phyloP scores from a whole-genome alignment of 1,139 yeast genomes.

The Saccharomyces pastorianus region DNA sequence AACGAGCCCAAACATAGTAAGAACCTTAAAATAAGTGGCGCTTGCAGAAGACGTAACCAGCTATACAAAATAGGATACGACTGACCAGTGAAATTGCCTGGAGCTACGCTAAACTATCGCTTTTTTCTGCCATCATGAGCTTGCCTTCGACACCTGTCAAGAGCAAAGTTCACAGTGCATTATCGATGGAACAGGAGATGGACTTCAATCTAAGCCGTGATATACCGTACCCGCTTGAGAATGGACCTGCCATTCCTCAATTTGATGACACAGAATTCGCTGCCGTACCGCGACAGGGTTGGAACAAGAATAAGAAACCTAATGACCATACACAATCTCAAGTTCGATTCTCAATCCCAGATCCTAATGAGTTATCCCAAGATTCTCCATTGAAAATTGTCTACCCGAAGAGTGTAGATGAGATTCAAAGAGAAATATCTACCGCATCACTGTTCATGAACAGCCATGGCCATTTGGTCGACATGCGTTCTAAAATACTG shows the following conservation, averaged over 20 bases:
- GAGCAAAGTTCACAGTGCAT: background rate
- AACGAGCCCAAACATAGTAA: background rate
- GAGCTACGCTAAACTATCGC: background rate
- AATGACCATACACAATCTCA: conserved; percentile 6
- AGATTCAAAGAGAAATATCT: background rate
- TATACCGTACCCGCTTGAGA: background rate
- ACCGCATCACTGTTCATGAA: background rate
- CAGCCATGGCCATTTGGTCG: conserved; percentile 22
- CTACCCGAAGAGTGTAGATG: conserved; percentile 12
- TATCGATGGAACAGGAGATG: background rate
- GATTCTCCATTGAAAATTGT: conserved; percentile 14
- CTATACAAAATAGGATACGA: background rate
- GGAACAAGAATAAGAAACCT: background rate
- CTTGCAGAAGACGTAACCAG: background rate
- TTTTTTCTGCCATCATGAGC: background rate
- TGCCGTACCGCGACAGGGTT: background rate
- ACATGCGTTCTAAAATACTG: conserved; percentile 26
- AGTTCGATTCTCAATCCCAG: conserved; percentile 16
- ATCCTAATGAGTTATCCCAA: background rate
- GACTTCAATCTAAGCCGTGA: background rate
- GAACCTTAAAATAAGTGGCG: background rate
- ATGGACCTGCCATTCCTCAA: background rate
- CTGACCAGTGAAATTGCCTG: background rate
- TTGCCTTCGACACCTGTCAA: background rate
- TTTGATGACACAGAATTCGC: background rate